Evolutionary conservation across 2,329 filamentous ascomycete species (phyloP), one percentile per base, ranked within the genome.

Genomic region (Dactylonectria macrodidyma): DNA sequence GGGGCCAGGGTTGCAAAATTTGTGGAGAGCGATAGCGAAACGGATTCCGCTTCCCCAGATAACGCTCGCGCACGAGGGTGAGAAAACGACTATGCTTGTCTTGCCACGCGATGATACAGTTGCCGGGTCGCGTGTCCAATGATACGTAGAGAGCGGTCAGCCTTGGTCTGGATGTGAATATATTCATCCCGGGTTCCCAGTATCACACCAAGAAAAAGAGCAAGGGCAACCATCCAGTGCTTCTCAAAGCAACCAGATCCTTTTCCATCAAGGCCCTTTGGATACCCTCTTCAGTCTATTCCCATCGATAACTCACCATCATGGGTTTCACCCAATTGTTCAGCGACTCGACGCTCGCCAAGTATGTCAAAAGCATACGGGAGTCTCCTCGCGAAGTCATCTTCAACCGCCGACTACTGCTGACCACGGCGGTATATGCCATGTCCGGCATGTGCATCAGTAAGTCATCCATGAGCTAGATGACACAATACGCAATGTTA

Each of bases 401-500:
- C 33, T 69, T 67, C 22, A 71, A 67, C 22, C 47, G 59, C 11
- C 44, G 11, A 1, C 48, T 71, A 22, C 63, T 71, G 12, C 24
- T 51, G 3, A 67, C 68, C 10, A 59, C 67, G 2, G 68, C 63
- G 1, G 38, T 71, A 1, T 71, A 69, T 57, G 68, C 68, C 30
- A 62, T 71, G 66, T 61, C 68, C 2, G 68, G 68, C 22, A 9
- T 69, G 10, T 71, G 68, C n/a, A 71, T 71, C 38, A 70, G 69
- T 69, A 59, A 50, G 65, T 50, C 14, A 6, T 24, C 26, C 9
- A 1, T 7, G 5, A 5, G 16, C 24, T 52, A 12, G 5, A 5
- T 30, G 3, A 34, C 7, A 5, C 6, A 3, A 12, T 3, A 6
- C n/a, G 34, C 0, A 3, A 26, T 44, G 14, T 30, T 46, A 51